Evolutionary conservation across 148 eudicot genomes (phyloP).

Genomic region (Cornus kousa): DNA sequence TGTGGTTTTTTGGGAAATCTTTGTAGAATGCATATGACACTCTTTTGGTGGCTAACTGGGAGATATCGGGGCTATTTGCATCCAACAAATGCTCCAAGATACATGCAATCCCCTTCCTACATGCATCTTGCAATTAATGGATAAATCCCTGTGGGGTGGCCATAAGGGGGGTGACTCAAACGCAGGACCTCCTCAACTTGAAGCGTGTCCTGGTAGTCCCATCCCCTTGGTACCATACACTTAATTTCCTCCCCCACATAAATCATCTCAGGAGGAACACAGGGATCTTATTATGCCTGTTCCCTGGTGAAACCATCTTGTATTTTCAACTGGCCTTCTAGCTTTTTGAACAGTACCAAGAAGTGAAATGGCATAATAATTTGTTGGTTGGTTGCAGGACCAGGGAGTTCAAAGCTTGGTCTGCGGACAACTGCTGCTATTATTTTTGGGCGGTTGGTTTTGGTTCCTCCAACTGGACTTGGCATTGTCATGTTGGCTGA

Average conservation of each 20-base stretch:
- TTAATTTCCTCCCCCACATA: too few relatives aligned
- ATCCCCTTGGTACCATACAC: too few relatives aligned
- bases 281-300: background rate
- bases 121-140: too few relatives aligned
- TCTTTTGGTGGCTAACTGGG: too few relatives aligned
- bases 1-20: background rate
- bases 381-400: slow-evolving; percentile 51
- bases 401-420: slow-evolving; percentile 94
- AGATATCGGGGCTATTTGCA: too few relatives aligned
- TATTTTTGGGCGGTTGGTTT: slow-evolving; percentile 62
- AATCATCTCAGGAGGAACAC: background rate
- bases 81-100: too few relatives aligned
- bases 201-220: too few relatives aligned
- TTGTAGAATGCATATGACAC: background rate
- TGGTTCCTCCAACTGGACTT: slow-evolving; percentile 86
- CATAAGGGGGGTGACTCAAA: too few relatives aligned
- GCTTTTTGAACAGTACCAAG: background rate
- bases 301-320: background rate
- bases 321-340: background rate
- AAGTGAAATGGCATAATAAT: background rate
- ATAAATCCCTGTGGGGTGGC: too few relatives aligned
- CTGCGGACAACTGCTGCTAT: slow-evolving; percentile 82
- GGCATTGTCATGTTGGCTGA: slow-evolving; percentile 92
- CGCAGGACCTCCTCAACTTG: too few relatives aligned
- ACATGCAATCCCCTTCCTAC: too few relatives aligned